Base-by-base conservation (phyloP, 371 early-diverging fungal species). In the Syncephalastrum racemosum region DNA sequence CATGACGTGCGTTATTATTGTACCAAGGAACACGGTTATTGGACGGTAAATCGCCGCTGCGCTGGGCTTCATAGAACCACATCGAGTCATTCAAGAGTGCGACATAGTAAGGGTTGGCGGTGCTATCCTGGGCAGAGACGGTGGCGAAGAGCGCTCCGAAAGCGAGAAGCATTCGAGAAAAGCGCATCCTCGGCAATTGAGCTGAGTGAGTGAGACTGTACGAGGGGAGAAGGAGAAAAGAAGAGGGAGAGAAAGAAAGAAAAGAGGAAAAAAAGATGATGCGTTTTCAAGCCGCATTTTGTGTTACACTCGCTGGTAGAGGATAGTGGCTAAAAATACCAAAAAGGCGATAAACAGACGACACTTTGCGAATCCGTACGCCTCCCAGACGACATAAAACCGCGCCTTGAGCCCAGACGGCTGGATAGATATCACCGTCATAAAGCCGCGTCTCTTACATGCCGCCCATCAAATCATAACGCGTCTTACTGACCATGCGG, bases 61-160 rank as follows among this genome's bases (percentile, higher is more conserved):
- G 64, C 49, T 81, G 82, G 4, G 84, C 84, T 58, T 83, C 84
- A 46, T 80, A 83, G 56, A 80, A 83, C 61, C 69, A 64, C 41
- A 82, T 62, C 1, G 76, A 70, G 43, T 82, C 60, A 50, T 73
- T 67, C 19, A 82, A 60, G n/a, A 82, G 48, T 1, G 61, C 58
- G 16, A 49, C 50, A 52, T 68, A 68, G 31, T 68, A 47, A 0
- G 63, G 58, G 40, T 68, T 68, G 39, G 44, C 54, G 10, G 44
- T 10, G 12, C 39, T n/a, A 36, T 27, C 40, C 36, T 16, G 43
- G 56, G 51, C 51, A 15, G 23, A 46, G 22, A 16, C 46, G n/a
- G 22, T 15, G 14, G 46, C 16, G 8, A 7, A 0, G 1, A 45
- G 22, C 46, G 36, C 36, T 31, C 10, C 12, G 36, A 31, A 31